Evolutionary conservation across 2,329 filamentous ascomycete genomes (phyloP), one percentile per base, ranked within the genome.

Genomic region (Annulohypoxylon truncatum): DNA sequence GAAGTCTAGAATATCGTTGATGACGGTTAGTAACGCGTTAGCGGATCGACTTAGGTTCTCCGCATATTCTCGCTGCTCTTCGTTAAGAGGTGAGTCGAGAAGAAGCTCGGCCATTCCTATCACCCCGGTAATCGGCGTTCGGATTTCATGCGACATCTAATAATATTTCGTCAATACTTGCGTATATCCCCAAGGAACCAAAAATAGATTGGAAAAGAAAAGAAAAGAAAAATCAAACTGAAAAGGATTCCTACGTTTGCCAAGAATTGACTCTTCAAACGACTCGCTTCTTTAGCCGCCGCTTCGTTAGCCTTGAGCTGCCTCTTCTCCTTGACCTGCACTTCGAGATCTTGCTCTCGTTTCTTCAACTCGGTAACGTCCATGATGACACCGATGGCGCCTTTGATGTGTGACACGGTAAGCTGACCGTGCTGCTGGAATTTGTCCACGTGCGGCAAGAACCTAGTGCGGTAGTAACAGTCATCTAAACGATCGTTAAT

Each of bases 1-100:
- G 76, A 96, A 94, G 78, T 96, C 93, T 1, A 97, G 82, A 59
- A 96, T 96, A 73, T 97, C 93, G 74, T 97, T 96, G 78, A 97
- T 96, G 40, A 97, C 91, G 0, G 92, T 95, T 18, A 97, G 82
- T 2, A 97, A 81, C 1, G 92, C 93, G 68, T 95, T 94, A 0
- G 91, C 92, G 4, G 91, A 94, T 54, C 90, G 85, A 72, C 92
- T 89, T 5, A 95, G 92, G 66, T 93, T 93, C 70, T 93, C 90
- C 2, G 91, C 89, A 66, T 89, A 92, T 61, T 94, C 91, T 62
- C 85, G 84, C 73, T 93, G 90, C 71, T 94, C 91, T n/a, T 85
- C 82, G 56, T 89, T 84, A 22, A 94, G 78, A 13, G 87, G 79
- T 74, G 89, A 91, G 66, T 92, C 90, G 28, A 90, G 82, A 6